Conservation (phyloP, 805 yeast genomes). For the Metschnikowia continentalis region DNA sequence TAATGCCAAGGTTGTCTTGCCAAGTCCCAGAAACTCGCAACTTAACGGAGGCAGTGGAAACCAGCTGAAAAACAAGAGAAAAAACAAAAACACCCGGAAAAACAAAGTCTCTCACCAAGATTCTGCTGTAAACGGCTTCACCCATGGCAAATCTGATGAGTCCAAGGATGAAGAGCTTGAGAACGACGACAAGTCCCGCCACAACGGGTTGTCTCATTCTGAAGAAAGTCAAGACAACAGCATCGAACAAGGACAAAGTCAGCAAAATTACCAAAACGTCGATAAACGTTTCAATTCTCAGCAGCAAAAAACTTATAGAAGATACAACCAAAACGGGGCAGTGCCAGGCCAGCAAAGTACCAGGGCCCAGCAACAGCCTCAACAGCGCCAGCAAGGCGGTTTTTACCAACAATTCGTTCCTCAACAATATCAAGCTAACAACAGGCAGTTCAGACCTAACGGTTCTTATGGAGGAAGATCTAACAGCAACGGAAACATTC, state of each 20-base stretch:
- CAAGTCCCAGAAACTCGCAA: constrained; percentile 31
- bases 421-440: constrained; percentile 25
- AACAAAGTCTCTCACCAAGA: constrained; percentile 11
- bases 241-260: constrained; percentile 8
- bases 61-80: constrained; percentile 26
- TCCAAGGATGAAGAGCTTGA: constrained; percentile 10
- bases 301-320: constrained; percentile 27
- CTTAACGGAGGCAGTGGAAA: constrained; percentile 13
- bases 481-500: constrained; percentile 21
- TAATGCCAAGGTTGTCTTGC: constrained; percentile 39
- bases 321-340: constrained; percentile 21
- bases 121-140: constrained; percentile 7
- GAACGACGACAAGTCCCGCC: constrained; percentile 5
- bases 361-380: constrained; percentile 15
- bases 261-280: constrained; percentile 9
- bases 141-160: constrained; percentile 10
- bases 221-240: constrained; percentile 9
- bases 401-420: constrained; percentile 28
- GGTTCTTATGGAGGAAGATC: constrained; percentile 13
- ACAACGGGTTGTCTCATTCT: neutral
- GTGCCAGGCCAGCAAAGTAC: constrained; percentile 19
- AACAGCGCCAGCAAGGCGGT: constrained; percentile 21
- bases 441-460: constrained; percentile 26
- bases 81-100: constrained; percentile 19
- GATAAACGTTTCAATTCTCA: constrained; percentile 12